Evolutionary conservation across 805 yeast species (phyloP).

Genomic region (Ogataea parapolymorpha): DNA sequence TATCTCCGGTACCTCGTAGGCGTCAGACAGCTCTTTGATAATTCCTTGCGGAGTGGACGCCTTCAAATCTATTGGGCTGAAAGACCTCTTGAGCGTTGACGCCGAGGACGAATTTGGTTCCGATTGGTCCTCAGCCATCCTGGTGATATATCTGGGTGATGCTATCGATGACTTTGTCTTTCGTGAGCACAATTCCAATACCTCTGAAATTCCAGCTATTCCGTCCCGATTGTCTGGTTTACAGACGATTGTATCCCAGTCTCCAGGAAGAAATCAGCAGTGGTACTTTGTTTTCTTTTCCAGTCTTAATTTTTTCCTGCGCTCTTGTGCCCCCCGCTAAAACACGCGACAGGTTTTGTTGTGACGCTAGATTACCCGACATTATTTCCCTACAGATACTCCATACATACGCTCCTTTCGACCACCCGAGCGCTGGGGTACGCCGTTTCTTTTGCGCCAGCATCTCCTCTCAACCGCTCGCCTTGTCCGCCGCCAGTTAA

Average conservation of each 20-base stretch:
- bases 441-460: too few relatives aligned
- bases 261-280: slow-evolving; percentile 8
- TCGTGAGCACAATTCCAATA: background rate
- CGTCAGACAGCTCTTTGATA: slow-evolving; percentile 20
- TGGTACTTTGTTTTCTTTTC: slow-evolving; percentile 10
- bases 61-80: slow-evolving; percentile 18
- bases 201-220: background rate
- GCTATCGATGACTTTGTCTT: background rate
- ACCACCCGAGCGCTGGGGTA: too few relatives aligned
- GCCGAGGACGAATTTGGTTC: slow-evolving; percentile 3
- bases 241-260: slow-evolving; percentile 6
- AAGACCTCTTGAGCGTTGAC: slow-evolving; percentile 9
- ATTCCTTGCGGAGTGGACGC: slow-evolving; percentile 16
- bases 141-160: slow-evolving; percentile 1
- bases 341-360: slow-evolving; percentile 3
- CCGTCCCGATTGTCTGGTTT: slow-evolving; percentile 2
- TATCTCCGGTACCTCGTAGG: slow-evolving; percentile 29
- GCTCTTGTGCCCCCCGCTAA: slow-evolving; percentile 10
- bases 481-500: too few relatives aligned
- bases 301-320: slow-evolving; percentile 4
- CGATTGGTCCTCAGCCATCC: slow-evolving; percentile 4
- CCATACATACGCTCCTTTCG: background rate
- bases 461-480: too few relatives aligned
- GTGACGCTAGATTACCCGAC: slow-evolving; percentile 6
- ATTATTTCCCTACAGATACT: background rate